These are phyloP conservation scores for Saccharomycopsis fermentans DNA, from an alignment of 805 yeast genomes.

Conservation along the genomic window DNA sequence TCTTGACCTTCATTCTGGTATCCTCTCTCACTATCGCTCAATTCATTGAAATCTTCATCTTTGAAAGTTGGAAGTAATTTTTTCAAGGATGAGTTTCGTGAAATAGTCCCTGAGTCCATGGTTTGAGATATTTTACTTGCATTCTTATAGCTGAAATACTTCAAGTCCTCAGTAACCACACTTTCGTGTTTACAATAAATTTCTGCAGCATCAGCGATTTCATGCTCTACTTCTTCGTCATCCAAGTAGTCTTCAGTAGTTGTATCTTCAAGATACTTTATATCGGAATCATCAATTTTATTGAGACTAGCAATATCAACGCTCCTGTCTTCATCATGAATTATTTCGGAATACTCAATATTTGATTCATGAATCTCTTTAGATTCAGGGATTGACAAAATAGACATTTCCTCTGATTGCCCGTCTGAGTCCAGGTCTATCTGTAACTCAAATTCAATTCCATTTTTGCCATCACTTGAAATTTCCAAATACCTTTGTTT, in stretches of 20 bases:
- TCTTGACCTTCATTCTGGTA: background rate
- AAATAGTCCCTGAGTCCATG: background rate
- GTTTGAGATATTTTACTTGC: background rate
- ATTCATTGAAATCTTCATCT: background rate
- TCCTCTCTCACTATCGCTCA: no score
- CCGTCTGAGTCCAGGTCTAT: background rate
- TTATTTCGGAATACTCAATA: background rate
- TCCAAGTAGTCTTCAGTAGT: background rate
- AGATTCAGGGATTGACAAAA: background rate
- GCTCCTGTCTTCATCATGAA: background rate
- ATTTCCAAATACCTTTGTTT: background rate
- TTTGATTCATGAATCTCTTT: background rate
- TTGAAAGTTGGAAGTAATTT: background rate
- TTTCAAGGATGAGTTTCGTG: background rate
- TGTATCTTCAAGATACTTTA: background rate
- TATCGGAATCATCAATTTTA: background rate
- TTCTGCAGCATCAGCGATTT: background rate
- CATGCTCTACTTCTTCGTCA: background rate
- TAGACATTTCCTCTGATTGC: background rate
- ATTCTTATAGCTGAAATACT: background rate
- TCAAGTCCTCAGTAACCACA: background rate
- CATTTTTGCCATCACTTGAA: background rate
- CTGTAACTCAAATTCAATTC: background rate
- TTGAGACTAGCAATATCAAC: background rate
- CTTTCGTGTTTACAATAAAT: background rate